phyloP scores from a whole-genome alignment of 1,284 basidiomycete species.

The Termitomyces sp. region DNA sequence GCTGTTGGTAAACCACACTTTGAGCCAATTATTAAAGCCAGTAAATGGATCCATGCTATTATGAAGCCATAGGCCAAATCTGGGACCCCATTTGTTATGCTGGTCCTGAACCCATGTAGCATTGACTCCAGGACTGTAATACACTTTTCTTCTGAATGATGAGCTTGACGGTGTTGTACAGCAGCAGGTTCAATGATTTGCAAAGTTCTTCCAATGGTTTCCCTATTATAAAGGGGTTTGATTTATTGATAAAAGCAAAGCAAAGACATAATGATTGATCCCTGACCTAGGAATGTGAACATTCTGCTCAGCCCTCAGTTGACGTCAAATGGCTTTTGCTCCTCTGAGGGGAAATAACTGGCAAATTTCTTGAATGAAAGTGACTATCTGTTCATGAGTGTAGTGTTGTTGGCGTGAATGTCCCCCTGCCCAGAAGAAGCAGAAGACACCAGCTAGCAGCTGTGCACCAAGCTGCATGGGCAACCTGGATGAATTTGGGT shows the following conservation, averaged over 20 bases:
- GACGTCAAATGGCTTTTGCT: not conserved
- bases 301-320: not conserved
- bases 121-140: constrained; percentile 30
- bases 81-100: constrained; percentile 24
- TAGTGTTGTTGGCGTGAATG: not conserved
- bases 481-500: too few species aligned
- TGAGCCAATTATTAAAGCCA: constrained; percentile 30
- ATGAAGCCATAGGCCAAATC: constrained; percentile 31
- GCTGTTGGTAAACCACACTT: constrained; percentile 36
- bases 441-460: too few species aligned
- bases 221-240: too few species aligned
- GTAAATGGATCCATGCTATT: constrained; percentile 26
- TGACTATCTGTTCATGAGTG: not conserved
- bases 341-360: not conserved
- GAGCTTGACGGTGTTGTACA: constrained; percentile 4
- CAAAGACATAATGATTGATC: too few species aligned
- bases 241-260: too few species aligned
- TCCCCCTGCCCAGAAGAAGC: too few species aligned
- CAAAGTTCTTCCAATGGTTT: not conserved
- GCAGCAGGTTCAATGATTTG: constrained; percentile 12
- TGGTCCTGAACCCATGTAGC: constrained; percentile 25
- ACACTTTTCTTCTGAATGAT: constrained; percentile 9
- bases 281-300: not conserved
- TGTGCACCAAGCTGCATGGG: too few species aligned
- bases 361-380: not conserved